Evolutionary conservation across 768 basidiomycete species (phyloP), one percentile per base, ranked within the genome.

Genomic region (Pleurotus ostreatus): DNA sequence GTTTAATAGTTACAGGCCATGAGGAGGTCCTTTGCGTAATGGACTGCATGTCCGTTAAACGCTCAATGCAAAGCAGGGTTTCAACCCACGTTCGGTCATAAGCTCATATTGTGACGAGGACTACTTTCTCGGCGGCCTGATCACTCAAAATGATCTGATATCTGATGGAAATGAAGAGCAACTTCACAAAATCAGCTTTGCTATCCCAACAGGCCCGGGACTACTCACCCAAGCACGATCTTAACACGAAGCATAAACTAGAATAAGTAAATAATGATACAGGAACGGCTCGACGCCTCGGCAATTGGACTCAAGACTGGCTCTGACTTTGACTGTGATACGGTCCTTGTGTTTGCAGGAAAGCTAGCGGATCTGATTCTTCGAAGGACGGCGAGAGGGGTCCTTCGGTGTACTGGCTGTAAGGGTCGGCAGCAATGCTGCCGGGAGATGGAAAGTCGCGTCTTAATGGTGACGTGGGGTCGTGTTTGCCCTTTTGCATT

Each of bases 251-350:
- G 20, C 5, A 44, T 44, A 44, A 16, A 44, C 12, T 41, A 41
- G n/a, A 22, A 22, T 44, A 22, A n/a, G 41, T n/a, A 44, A 16
- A 22, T 44, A 44, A 22, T 44, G 41, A 22, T 44, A 22, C 41
- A n/a, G 13, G 15, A 44, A 18, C 20, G 20, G 41, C 8, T 3
- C 30, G 30, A 9, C 30, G 30, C 30, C 30, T 44, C 41, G 16
- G 20, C 41, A 44, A 44, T 22, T 11, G 20, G 13, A 44, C 20
- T 44, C 41, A 44, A 44, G 41, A 44, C 39, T 53, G 39, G 20
- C 37, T 53, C 22, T 53, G 51, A 30, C 51, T 53, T 39, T 53
- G 39, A 39, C 51, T 53, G 12, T 53, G 39, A 38, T 40, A 53
- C 5, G 51, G 51, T 18, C 39, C 51, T 41, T 53, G 51, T 5